Percentiles rank a stretch among this genome's conserved stretches.
Conservation (phyloP, 2,329 filamentous ascomycete genomes). For the Elsinoe ampelina region DNA sequence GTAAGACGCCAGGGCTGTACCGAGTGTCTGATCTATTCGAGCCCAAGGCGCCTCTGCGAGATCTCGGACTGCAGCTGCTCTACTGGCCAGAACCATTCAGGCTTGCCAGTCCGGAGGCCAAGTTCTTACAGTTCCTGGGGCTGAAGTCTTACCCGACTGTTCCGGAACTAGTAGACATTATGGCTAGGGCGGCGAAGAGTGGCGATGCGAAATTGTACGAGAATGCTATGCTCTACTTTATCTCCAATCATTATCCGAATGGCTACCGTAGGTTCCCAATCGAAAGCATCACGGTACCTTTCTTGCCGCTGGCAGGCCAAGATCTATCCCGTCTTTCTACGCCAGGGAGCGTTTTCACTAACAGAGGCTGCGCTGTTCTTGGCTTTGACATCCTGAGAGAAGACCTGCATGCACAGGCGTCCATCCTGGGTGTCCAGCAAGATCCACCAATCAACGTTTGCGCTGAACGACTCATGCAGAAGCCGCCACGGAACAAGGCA, state of each 20-base stretch:
- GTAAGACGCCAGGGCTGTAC: slow-evolving; percentile 41
- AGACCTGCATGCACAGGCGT: slow-evolving; percentile 70
- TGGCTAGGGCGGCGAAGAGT: slow-evolving; percentile 52
- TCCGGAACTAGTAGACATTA: slow-evolving; percentile 66
- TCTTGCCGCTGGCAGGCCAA: slow-evolving; percentile 57
- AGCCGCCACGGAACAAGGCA: slow-evolving; percentile 57
- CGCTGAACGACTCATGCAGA: slow-evolving; percentile 60
- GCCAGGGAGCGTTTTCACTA: slow-evolving; percentile 73
- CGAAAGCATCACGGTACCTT: slow-evolving; percentile 34
- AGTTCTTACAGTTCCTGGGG: slow-evolving; percentile 64
- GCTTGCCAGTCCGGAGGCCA: slow-evolving; percentile 58
- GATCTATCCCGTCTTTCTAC: slow-evolving; percentile 47
- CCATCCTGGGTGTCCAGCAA: slow-evolving; percentile 74
- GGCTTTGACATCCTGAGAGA: slow-evolving; percentile 69
- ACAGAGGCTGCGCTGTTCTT: slow-evolving; percentile 64
- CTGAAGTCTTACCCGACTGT: slow-evolving; percentile 63
- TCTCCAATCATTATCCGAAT: slow-evolving; percentile 69
- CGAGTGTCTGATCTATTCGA: slow-evolving; percentile 73
- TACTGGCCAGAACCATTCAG: slow-evolving; percentile 73
- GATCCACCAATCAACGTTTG: slow-evolving; percentile 74
- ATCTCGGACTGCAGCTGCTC: slow-evolving; percentile 63
- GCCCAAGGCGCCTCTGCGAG: slow-evolving; percentile 60
- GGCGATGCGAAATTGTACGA: slow-evolving; percentile 49
- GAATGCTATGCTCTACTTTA: slow-evolving; percentile 70
- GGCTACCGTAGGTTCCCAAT: slow-evolving; percentile 60